Percentiles rank a stretch among this genome's conserved stretches.
Conservation (phyloP, 257 asterid species). For the Nicotiana tabacum region DNA sequence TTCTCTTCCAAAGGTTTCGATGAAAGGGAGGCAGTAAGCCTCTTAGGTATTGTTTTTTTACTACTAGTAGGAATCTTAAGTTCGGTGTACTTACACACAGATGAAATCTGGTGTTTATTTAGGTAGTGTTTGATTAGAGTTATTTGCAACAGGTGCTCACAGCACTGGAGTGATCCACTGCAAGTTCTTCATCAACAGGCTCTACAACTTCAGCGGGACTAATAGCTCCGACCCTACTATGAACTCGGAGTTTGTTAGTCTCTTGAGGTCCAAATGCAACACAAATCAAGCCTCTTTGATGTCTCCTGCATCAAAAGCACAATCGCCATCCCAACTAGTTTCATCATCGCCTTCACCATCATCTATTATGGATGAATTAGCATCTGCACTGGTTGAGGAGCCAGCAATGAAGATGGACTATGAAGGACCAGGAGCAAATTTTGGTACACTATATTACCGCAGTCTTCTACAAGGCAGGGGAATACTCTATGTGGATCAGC, state of each 20-base stretch:
- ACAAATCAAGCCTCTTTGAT: conserved; percentile 19
- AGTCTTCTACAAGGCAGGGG: conserved; percentile 64
- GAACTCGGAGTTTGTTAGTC: conserved; percentile 45
- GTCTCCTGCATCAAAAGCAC: conserved; percentile 22
- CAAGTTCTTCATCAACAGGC: conserved; percentile 47
- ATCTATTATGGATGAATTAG: conserved; percentile 7
- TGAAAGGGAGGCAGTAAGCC: conserved; percentile 50
- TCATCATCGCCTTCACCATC: conserved; percentile 31
- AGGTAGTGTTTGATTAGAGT: neutral
- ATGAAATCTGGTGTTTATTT: neutral
- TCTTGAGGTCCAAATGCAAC: conserved; percentile 48
- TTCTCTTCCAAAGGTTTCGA: conserved; percentile 65
- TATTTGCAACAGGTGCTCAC: conserved; percentile 53
- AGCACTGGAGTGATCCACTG: conserved; percentile 76
- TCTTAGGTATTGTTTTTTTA: conserved; percentile 44
- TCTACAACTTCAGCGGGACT: conserved; percentile 39
- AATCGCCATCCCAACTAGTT: conserved; percentile 2
- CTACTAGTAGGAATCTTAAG: neutral
- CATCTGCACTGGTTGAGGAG: conserved; percentile 16
- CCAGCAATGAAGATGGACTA: conserved; percentile 62
- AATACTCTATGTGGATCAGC: conserved; percentile 63
- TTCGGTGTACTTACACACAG: neutral
- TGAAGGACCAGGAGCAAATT: conserved; percentile 57
- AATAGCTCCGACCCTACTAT: conserved; percentile 55
- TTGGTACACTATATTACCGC: conserved; percentile 60